phyloP scores from a whole-genome alignment of 148 eudicot species.

The Cornus suecica region DNA sequence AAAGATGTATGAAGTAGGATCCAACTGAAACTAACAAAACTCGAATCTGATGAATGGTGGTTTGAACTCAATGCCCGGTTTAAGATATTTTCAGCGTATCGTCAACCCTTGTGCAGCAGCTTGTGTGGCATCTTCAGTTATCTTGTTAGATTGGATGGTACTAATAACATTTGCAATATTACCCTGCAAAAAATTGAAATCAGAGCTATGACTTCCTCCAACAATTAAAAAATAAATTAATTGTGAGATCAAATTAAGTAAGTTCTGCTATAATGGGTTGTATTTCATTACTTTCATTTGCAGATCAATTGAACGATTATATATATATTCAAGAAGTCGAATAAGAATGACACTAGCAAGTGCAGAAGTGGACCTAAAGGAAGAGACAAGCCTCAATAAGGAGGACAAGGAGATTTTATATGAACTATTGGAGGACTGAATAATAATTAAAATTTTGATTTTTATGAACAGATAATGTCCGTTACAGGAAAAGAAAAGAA shows the following conservation, averaged over 20 bases:
- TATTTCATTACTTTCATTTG: neutral
- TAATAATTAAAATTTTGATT: neutral
- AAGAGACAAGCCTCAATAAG: too few relatives aligned
- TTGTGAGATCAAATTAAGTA: too few relatives aligned
- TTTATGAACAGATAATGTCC: neutral
- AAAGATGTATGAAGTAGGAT: neutral
- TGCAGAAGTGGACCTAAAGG: neutral
- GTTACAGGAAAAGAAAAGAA: neutral
- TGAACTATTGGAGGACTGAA: neutral
- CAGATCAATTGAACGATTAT: neutral
- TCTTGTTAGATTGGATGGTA: constrained; percentile 82
- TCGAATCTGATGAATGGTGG: neutral
- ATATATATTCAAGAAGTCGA: neutral
- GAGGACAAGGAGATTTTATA: too few relatives aligned
- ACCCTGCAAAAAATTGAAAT: constrained; percentile 30
- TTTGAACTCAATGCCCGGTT: neutral
- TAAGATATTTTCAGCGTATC: constrained; percentile 39
- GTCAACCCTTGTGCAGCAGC: constrained; percentile 54
- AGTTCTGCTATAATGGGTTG: too few relatives aligned
- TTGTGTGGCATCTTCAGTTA: constrained; percentile 60
- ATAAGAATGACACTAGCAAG: neutral
- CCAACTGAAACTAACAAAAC: neutral
- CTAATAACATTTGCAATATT: constrained; percentile 64
- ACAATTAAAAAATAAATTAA: neutral
- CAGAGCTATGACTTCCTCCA: neutral